These are phyloP conservation scores for Saccharomyces hybrid DNA, from an alignment of 1,139 yeast genomes.

Conservation along the genomic window DNA sequence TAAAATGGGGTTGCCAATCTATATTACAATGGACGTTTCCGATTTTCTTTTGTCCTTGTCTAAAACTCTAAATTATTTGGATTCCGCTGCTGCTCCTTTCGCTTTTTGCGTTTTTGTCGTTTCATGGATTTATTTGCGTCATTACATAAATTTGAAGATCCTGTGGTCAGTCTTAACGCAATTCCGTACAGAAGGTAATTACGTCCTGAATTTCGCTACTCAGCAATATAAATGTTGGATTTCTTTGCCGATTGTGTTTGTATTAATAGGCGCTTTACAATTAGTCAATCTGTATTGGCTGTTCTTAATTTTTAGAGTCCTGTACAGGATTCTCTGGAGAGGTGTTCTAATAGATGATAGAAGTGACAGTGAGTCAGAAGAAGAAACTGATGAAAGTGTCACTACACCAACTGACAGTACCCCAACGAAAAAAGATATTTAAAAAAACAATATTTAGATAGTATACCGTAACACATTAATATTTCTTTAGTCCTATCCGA, in stretches of 20 bases:
- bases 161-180: slow-evolving; percentile 82
- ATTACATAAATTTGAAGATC: slow-evolving; percentile 66
- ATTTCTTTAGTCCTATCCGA: neutral
- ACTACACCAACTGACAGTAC: neutral
- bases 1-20: slow-evolving; percentile 84
- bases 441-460: neutral
- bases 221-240: slow-evolving; percentile 93
- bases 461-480: neutral
- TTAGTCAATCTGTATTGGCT: slow-evolving; percentile 85
- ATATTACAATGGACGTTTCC: slow-evolving; percentile 88
- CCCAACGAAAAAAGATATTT: neutral
- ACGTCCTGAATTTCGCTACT: slow-evolving; percentile 68
- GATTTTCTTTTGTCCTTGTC: slow-evolving; percentile 80
- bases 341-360: slow-evolving; percentile 69
- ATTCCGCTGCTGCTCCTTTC: slow-evolving; percentile 53
- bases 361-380: slow-evolving; percentile 62
- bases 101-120: slow-evolving; percentile 55
- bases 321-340: slow-evolving; percentile 46
- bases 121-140: slow-evolving; percentile 85
- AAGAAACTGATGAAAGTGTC: slow-evolving; percentile 12
- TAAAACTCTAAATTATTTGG: slow-evolving; percentile 73
- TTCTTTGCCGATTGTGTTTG: slow-evolving; percentile 79
- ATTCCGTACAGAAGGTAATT: slow-evolving; percentile 73
- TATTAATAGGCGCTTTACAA: slow-evolving; percentile 67
- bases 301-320: slow-evolving; percentile 65